Conservation (phyloP, 2,329 filamentous ascomycete genomes). For the Fusarium equiseti region DNA sequence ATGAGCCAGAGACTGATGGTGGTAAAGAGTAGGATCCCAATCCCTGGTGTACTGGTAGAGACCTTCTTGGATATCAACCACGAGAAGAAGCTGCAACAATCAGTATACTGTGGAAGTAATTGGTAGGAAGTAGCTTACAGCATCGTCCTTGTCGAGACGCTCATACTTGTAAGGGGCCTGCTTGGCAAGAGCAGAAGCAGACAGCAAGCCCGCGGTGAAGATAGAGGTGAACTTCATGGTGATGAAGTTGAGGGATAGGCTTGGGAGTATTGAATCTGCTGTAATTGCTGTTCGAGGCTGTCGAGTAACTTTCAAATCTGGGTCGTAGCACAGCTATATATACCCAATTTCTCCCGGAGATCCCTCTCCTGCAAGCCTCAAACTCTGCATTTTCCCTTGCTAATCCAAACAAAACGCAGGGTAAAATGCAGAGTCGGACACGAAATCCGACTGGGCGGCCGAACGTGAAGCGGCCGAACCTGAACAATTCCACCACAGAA, state of each 20-base stretch:
- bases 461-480: conserved; percentile 9
- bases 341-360: background rate
- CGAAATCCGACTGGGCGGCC: conserved; percentile 9
- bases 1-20: conserved; percentile 76
- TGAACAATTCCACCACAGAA: background rate
- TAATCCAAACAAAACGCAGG: background rate
- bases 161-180: conserved; percentile 38
- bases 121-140: too few species aligned
- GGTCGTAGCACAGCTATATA: conserved; percentile 6
- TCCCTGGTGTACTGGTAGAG: conserved; percentile 67
- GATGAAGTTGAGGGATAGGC: background rate
- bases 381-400: background rate
- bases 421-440: conserved; percentile 20
- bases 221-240: conserved; percentile 42
- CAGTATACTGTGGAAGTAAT: too few species aligned
- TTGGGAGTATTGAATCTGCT: conserved; percentile 1
- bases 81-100: conserved; percentile 51
- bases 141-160: conserved; percentile 47
- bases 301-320: background rate
- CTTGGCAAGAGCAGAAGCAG: conserved; percentile 31
- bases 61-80: conserved; percentile 56
- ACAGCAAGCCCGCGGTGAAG: conserved; percentile 27
- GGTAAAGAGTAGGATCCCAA: conserved; percentile 73
- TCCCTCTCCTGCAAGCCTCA: background rate
- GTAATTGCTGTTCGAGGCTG: conserved; percentile 26